phyloP scores from a whole-genome alignment of 2,329 filamentous ascomycete species.

The Monilinia fructigena region DNA sequence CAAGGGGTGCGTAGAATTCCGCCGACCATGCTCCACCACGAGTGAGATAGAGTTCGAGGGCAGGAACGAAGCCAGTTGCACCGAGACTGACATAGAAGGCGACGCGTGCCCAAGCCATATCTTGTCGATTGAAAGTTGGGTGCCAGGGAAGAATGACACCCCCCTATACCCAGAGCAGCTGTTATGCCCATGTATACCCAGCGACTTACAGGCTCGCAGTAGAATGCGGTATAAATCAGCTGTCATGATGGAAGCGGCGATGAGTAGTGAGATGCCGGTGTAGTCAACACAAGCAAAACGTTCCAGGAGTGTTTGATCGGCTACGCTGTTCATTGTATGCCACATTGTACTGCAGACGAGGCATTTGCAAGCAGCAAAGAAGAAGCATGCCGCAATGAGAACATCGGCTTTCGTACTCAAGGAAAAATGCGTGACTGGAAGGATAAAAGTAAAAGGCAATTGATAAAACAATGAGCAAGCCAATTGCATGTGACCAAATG shows the following conservation, averaged over 20 bases:
- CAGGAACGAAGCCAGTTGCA: conserved; percentile 82
- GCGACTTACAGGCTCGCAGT: conserved; percentile 87
- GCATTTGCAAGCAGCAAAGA: conserved; percentile 93
- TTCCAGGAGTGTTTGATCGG: conserved; percentile 84
- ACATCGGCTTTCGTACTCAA: conserved; percentile 85
- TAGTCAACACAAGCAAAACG: conserved; percentile 98
- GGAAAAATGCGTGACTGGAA: conserved; percentile 76
- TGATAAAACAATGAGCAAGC: conserved; percentile 80
- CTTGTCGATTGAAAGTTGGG: conserved; percentile 84
- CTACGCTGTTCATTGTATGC: conserved; percentile 99
- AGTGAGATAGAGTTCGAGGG: conserved; percentile 77
- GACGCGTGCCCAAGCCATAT: conserved; percentile 92
- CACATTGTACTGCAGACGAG: conserved; percentile 93
- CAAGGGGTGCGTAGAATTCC: conserved; percentile 84
- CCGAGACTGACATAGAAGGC: conserved; percentile 87
- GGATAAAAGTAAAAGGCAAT: conserved; percentile 97
- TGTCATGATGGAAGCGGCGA: conserved; percentile 95
- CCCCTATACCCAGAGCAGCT: conserved; percentile 71
- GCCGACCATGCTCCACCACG: conserved; percentile 78
- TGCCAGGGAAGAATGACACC: conserved; percentile 96
- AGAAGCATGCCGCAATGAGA: conserved; percentile 89
- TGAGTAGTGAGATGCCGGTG: conserved; percentile 91
- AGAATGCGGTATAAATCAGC: conserved; percentile 99
- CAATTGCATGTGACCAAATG: conserved; percentile 94
- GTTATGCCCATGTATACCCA: conserved; percentile 85